Base-by-base conservation (phyloP, 2,329 filamentous ascomycete species). In the Sphaerulina vaccinii region DNA sequence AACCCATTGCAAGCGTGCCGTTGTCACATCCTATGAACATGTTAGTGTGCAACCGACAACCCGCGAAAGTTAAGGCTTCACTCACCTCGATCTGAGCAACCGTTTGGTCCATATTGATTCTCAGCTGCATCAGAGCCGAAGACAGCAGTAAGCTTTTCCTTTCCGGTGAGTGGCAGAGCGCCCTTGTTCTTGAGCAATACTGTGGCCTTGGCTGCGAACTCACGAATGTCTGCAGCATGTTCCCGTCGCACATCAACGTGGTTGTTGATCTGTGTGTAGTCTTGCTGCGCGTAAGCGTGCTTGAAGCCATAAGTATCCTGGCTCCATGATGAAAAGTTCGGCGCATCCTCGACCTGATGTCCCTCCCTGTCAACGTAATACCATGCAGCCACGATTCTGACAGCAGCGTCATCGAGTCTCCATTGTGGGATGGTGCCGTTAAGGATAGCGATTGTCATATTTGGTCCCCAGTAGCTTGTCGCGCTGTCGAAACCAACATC, bases 361-460 rank as follows among this genome's bases (percentile, higher is more conserved):
- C 68, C 68, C 50, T 82, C 79, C 47, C 81, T 79, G 52, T 79
- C 81, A 42, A 85, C 81, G 61, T 80, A 81, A 69, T 82, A 86
- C 68, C 80, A 85, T 2, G 80, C 81, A 45, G 83, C 76, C 72
- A 88, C 77, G 59, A 88, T 95, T 62, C 93, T 84, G 70, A 90
- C 86, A 4, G 83, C 88, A 86, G 96, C 95, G 66, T 97, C 93
- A 62, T 96, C 91, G 8, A 97, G 69, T 44, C 92, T 62, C 80
- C 87, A 95, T 61, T 88, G 83, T 1, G 92, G 89, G 24, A 97
- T 75, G 1, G 90, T 96, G 29, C 91, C 91, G 66, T 97, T 96
- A 61, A 95, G 71, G 5, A 96, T 84, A 1, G 88, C 88, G 41
- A 95, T 75, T 1, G 92, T 96, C 61, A 97, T 71, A 71, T 97